A percentile compares a stretch with the other conserved stretches of the same genome.
Conservation (phyloP, 2,329 filamentous ascomycete genomes). For the Zasmidium citrigriseum region DNA sequence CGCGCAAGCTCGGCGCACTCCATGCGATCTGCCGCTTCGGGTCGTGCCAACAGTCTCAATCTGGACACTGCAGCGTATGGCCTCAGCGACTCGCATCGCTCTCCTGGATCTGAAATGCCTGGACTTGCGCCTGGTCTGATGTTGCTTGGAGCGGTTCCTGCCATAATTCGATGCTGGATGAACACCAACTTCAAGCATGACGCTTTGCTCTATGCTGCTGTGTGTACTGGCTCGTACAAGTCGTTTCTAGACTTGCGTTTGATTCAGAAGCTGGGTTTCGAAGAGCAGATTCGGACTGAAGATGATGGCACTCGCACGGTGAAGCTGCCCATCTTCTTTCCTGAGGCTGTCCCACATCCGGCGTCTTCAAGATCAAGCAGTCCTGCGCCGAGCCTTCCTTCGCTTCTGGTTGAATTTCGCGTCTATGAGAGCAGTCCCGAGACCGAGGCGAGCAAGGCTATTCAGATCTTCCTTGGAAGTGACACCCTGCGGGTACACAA, state of each 20-base stretch:
- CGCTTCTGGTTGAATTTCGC: conserved; percentile 76
- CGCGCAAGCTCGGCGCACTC: conserved; percentile 87
- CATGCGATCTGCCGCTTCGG: conserved; percentile 72
- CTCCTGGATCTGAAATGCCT: conserved; percentile 66
- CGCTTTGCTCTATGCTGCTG: conserved; percentile 83
- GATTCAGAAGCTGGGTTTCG: conserved; percentile 72
- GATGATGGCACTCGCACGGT: conserved; percentile 66
- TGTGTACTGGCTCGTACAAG: conserved; percentile 88
- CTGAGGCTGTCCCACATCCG: conserved; percentile 82
- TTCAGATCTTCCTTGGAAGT: conserved; percentile 87
- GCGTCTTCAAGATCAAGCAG: conserved; percentile 72
- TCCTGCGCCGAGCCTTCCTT: conserved; percentile 76
- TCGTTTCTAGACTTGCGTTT: conserved; percentile 79
- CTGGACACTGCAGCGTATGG: conserved; percentile 73
- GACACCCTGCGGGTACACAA: conserved; percentile 83
- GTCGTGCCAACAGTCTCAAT: conserved; percentile 84
- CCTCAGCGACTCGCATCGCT: conserved; percentile 65
- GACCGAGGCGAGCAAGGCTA: conserved; percentile 58
- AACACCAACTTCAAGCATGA: conserved; percentile 87
- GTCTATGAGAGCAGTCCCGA: conserved; percentile 58
- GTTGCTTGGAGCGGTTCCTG: conserved; percentile 83
- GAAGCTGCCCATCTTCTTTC: conserved; percentile 81
- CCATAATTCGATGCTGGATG: conserved; percentile 95
- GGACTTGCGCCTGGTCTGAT: conserved; percentile 81
- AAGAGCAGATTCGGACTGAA: conserved; percentile 49